Conservation (phyloP, 768 basidiomycete genomes). For the Trametes gibbosa region DNA sequence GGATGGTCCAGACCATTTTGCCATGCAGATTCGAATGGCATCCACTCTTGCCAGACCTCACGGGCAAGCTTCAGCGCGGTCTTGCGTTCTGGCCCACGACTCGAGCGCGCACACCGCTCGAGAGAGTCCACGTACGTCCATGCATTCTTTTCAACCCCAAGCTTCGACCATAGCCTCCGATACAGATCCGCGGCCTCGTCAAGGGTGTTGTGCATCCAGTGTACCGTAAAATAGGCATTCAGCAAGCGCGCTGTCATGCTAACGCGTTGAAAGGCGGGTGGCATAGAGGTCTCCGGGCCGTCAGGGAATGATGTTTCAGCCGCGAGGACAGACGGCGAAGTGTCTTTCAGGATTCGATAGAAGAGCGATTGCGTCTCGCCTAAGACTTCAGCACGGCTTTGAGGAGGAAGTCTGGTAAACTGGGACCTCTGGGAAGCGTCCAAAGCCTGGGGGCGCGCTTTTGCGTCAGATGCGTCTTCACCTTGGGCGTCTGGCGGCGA, state of each 20-base stretch:
- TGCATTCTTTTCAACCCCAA: constrained; percentile 45
- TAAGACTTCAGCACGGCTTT: constrained; percentile 68
- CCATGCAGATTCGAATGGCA: constrained; percentile 41
- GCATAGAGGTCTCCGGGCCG: constrained; percentile 20
- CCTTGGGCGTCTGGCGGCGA: background rate
- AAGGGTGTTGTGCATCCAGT: constrained; percentile 57
- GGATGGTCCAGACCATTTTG: constrained; percentile 14
- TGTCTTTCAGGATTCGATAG: constrained; percentile 51
- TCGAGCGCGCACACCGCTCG: constrained; percentile 54
- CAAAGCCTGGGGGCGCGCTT: background rate
- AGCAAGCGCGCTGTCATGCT: constrained; percentile 58
- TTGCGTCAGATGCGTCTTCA: background rate
- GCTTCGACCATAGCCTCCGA: constrained; percentile 44
- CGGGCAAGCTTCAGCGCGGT: constrained; percentile 52
- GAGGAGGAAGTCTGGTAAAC: constrained; percentile 51
- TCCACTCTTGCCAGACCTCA: constrained; percentile 69
- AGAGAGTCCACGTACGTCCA: constrained; percentile 63
- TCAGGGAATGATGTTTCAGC: background rate
- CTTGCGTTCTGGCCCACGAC: constrained; percentile 44
- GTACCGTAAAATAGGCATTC: constrained; percentile 79
- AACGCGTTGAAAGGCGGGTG: constrained; percentile 52
- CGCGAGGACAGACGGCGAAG: constrained; percentile 8
- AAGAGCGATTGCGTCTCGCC: constrained; percentile 69
- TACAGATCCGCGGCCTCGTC: constrained; percentile 48
- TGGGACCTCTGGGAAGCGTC: background rate